Evolutionary conservation across 441 rosid genomes (phyloP), one percentile per base, ranked within the genome.

Genomic region (Monsonia emarginata): DNA sequence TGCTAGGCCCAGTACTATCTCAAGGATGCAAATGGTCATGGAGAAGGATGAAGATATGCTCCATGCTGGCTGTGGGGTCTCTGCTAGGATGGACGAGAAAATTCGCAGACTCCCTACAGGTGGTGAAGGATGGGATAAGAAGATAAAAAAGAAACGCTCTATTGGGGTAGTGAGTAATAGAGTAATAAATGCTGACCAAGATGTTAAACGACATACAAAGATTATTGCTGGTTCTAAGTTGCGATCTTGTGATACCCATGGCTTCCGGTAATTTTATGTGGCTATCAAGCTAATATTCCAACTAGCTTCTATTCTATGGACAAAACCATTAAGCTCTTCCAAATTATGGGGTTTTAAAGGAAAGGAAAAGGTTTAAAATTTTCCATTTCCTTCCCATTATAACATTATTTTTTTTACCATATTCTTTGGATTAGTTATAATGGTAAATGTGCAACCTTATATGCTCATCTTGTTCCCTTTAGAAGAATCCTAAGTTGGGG

Each of bases 121-220:
- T 64, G 87, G 84, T 48, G 90, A 86, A 68, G 84, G 84, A 34
- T 86, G 91, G 91, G 88, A 84, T 30, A 81, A 75, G 68, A 86
- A 78, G 79, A 80, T 80, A 79, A 84, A 80, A 79, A 78, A 77
- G 76, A 86, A 73, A 73, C 87, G 86, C 57, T 79, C 91, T 21
- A 75, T 77, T 5, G 83, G 84, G 42, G 65, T 73, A 58, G 81
- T 76, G 59, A 74, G 77, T 61, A 63, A 73, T 61, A 78, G 91
- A 73, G 71, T 80, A 36, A 21, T 79, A 59, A 78, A 80, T 65
- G 69, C 54, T 67, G 87, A 84, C 44, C 82, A 81, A 64, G 87
- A 86, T 16, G 57, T 62, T 52, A 82, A 80, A 73, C 72, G 81
- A n/a, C 80, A 76, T 65, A 80, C 68, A 52, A 86, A 83, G 66